Conservation (phyloP, 768 basidiomycete genomes). For the Tremella fuciformis region DNA sequence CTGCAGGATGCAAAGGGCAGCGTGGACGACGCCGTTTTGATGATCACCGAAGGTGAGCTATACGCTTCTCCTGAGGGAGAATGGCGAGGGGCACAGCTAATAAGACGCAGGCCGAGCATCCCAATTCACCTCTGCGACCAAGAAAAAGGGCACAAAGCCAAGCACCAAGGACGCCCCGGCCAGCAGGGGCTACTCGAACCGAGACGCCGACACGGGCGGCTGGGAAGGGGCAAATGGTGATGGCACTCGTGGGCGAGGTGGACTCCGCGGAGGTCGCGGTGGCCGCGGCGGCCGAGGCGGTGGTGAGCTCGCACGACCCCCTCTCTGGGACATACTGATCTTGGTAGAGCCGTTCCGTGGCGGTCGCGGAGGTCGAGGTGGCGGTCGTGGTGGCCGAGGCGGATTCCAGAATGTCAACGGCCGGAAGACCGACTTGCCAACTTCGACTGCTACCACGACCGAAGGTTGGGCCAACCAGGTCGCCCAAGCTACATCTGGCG, state of each 20-base stretch:
- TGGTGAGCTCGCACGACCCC: constrained; percentile 25
- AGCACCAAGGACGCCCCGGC: constrained; percentile 15
- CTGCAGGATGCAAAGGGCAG: constrained; percentile 51
- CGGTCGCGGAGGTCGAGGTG: constrained; percentile 50
- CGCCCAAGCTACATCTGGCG: constrained; percentile 32
- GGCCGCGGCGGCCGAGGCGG: constrained; percentile 45
- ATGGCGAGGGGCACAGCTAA: not conserved
- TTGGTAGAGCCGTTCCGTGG: constrained; percentile 38
- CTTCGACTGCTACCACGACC: constrained; percentile 41
- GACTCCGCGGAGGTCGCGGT: constrained; percentile 47
- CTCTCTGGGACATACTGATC: not conserved
- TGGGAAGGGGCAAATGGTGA: constrained; percentile 39
- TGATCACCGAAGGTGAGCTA: constrained; percentile 51
- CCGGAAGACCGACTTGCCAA: constrained; percentile 24
- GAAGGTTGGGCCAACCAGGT: constrained; percentile 48
- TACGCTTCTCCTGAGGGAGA: not conserved
- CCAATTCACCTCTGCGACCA: constrained; percentile 51
- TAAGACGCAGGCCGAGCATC: constrained; percentile 47
- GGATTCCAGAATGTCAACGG: constrained; percentile 39
- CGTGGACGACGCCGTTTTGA: constrained; percentile 50
- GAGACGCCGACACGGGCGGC: constrained; percentile 44
- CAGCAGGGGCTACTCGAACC: constrained; percentile 39
- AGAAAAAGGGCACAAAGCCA: constrained; percentile 48
- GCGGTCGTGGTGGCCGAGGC: constrained; percentile 50
- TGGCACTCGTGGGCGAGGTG: constrained; percentile 50